Base-by-base conservation (phyloP, 192 early-diverging fungal genomes). In the Dissophora ornata region DNA sequence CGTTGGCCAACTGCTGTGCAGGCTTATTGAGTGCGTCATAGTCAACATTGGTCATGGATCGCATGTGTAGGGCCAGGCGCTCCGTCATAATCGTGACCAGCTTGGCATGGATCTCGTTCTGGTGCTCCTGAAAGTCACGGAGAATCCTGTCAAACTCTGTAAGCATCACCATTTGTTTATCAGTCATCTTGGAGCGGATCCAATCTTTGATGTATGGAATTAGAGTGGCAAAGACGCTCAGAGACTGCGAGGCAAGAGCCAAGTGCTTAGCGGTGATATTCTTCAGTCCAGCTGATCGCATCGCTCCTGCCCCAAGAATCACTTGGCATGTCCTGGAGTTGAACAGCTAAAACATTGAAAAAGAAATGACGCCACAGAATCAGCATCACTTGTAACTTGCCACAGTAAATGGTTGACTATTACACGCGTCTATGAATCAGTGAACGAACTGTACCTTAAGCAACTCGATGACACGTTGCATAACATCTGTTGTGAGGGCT, bases 211-310 rank as follows among this genome's bases (percentile, higher is more conserved):
- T 65, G 51, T 89, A 87, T 22, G 98, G 97, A 24, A 96, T 93
- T 34, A 97, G 79, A 45, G 91, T 90, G 62, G 95, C 91, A 69
- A 97, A 92, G 6, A 93, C 81, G 22, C 91, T 94, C 12, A 99
- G 82, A 13, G 96, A 94, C 84, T 98, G 96, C 4, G 96, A 94
- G 0, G 96, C 94, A 58, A 99, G 81, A 12, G 96, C 95, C 88
- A 99, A 82, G 79, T 99, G 98, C 57, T 96, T 95, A 11, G 98
- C 98, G 3, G 95, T 93, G 30, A 99, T 99, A 75, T 95, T 96
- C 59, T 97, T 95, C 22, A 99, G 80, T 21, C 98, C 98, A 11
- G 96, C 97, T n/a, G 96, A 97, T 28, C 89, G 86, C 87, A 96
- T 95, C 0, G 98, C 98, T 2, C 98, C 98, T 8, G 96, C 97